Conservation (phyloP, 2,329 filamentous ascomycete species). For the Aaosphaeria pasadenensis region DNA sequence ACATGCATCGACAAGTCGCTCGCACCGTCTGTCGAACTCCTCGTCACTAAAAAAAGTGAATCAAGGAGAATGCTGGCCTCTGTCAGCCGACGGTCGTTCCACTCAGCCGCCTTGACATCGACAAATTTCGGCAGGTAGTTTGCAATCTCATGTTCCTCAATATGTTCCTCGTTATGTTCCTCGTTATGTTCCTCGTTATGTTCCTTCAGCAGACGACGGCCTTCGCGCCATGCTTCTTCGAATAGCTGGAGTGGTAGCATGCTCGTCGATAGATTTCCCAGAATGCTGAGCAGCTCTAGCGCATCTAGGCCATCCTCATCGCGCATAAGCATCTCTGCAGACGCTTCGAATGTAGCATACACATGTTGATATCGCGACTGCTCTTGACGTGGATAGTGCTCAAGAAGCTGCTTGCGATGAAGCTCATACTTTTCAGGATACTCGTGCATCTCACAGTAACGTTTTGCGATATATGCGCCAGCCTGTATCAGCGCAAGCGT, state of each 20-base stretch:
- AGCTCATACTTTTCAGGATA: constrained; percentile 18
- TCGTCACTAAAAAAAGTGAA: constrained; percentile 26
- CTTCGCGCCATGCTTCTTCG: constrained; percentile 17
- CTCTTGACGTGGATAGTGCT: constrained; percentile 20
- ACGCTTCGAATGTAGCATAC: constrained; percentile 38
- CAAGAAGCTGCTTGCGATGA: constrained; percentile 24
- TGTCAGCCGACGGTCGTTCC: constrained; percentile 19
- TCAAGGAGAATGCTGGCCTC: constrained; percentile 23
- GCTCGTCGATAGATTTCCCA: constrained; percentile 24
- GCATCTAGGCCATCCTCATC: constrained; percentile 17
- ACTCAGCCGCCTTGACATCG: constrained; percentile 13
- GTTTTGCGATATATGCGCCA: constrained; percentile 23
- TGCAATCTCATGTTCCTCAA: not conserved
- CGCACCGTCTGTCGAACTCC: constrained; percentile 1
- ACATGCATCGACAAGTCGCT: constrained; percentile 33
- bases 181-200: constrained; percentile 1
- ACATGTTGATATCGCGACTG: constrained; percentile 34
- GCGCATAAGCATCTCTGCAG: constrained; percentile 19
- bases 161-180: not conserved
- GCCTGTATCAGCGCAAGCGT: constrained; percentile 25
- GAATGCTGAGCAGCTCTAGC: constrained; percentile 23
- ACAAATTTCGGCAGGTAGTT: constrained; percentile 9
- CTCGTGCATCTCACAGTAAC: constrained; percentile 17
- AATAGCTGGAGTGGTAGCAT: constrained; percentile 29
- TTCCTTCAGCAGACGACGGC: constrained; percentile 1